Conservation (phyloP, 2,329 filamentous ascomycete species). For the Coniochaeta sp. region DNA sequence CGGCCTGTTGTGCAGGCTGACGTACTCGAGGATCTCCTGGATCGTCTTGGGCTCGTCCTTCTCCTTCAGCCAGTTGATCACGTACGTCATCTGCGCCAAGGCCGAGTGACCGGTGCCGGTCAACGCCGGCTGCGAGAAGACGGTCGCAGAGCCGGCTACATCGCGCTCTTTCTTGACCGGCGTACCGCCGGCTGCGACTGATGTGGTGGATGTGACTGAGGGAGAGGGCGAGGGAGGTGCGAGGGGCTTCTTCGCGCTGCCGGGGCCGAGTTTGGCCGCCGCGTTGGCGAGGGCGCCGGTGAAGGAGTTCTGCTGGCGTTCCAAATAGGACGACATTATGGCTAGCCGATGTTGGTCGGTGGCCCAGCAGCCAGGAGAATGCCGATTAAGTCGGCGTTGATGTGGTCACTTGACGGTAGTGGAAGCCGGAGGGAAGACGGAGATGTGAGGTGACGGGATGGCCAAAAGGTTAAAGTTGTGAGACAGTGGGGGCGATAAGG, state of each 20-base stretch:
- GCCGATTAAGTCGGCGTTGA: background rate
- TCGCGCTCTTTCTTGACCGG: slow-evolving; percentile 57
- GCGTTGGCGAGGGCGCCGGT: slow-evolving; percentile 54
- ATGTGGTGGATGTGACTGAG: slow-evolving; percentile 43
- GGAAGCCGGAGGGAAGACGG: too few species aligned
- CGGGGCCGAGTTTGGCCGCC: slow-evolving; percentile 52
- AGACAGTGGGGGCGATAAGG: background rate
- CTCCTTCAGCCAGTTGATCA: slow-evolving; percentile 72
- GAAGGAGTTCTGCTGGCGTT: slow-evolving; percentile 57
- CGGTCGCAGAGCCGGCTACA: slow-evolving; percentile 32
- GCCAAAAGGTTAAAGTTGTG: background rate
- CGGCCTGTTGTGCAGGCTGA: slow-evolving; percentile 60
- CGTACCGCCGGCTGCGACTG: slow-evolving; percentile 48
- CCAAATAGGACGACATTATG: slow-evolving; percentile 53
- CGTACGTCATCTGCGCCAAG: slow-evolving; percentile 82
- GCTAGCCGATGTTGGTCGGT: background rate
- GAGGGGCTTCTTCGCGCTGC: slow-evolving; percentile 35
- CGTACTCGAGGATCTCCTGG: slow-evolving; percentile 69
- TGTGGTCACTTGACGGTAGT: background rate
- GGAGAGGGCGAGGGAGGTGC: slow-evolving; percentile 57
- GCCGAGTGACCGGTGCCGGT: slow-evolving; percentile 72
- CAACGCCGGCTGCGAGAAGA: slow-evolving; percentile 71
- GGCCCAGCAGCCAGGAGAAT: background rate
- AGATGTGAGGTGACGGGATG: background rate
- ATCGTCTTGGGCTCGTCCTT: slow-evolving; percentile 65